Evolutionary conservation across 768 basidiomycete species (phyloP).

Genomic region (Amanita jacksonii): DNA sequence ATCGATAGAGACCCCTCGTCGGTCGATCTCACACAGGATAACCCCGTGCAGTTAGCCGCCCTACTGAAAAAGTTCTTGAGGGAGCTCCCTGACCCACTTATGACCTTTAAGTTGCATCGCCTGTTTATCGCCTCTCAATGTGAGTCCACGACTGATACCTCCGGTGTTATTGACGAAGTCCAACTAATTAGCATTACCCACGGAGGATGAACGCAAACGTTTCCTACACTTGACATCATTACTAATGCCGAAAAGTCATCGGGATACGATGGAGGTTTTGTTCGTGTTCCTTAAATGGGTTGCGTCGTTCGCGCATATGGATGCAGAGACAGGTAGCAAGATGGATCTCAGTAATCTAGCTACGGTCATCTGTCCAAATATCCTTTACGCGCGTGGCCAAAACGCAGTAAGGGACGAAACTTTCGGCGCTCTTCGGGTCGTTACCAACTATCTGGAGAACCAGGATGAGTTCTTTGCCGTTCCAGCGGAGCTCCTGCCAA

Average conservation of each 20-base stretch:
- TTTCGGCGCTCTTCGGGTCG: conserved; percentile 78
- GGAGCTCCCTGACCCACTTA: conserved; percentile 90
- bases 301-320: conserved; percentile 96
- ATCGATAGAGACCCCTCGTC: conserved; percentile 91
- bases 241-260: conserved; percentile 84
- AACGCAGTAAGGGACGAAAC: conserved; percentile 91
- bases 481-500: conserved; percentile 78
- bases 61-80: conserved; percentile 95
- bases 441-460: conserved; percentile 79
- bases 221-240: conserved; percentile 80
- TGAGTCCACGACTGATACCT: conserved; percentile 31
- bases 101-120: conserved; percentile 90
- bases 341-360: conserved; percentile 97
- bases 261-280: conserved; percentile 95
- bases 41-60: conserved; percentile 94
- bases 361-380: conserved; percentile 97
- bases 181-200: conserved; percentile 48
- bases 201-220: conserved; percentile 69
- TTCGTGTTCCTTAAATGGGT: conserved; percentile 99
- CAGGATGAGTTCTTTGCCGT: conserved; percentile 97
- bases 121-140: conserved; percentile 83
- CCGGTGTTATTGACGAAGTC: conserved; percentile 7
- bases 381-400: conserved; percentile 80
- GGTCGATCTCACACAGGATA: conserved; percentile 89
- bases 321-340: conserved; percentile 94